A percentile compares a stretch with the other conserved stretches of the same genome.
These are phyloP conservation scores for Madurella mycetomatis DNA, from an alignment of 2,329 filamentous ascomycete genomes.

Conservation along the genomic window DNA sequence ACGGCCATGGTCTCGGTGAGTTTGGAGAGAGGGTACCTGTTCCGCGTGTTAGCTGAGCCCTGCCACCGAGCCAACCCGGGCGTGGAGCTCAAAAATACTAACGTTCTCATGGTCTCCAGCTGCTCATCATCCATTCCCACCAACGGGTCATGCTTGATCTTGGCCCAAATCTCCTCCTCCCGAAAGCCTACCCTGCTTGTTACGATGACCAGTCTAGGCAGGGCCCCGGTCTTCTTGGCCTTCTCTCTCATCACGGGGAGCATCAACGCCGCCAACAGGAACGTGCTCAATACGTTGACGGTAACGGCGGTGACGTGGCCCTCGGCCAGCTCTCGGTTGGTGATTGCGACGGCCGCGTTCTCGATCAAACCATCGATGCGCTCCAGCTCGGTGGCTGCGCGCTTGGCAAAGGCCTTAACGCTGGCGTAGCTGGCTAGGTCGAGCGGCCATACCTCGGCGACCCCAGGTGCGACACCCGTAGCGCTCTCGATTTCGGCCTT, in stretches of 20 bases:
- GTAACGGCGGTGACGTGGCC: conserved; percentile 18
- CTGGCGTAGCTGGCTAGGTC: conserved; percentile 40
- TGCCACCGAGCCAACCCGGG: neutral
- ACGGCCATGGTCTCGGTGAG: conserved; percentile 18
- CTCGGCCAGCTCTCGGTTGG: conserved; percentile 6
- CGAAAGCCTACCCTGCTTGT: conserved; percentile 17
- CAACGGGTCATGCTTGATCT: conserved; percentile 14
- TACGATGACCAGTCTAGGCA: conserved; percentile 23
- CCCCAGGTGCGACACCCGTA: conserved; percentile 15
- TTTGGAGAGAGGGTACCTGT: conserved; percentile 16
- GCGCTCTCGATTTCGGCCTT: conserved; percentile 31
- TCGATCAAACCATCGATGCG: conserved; percentile 14
- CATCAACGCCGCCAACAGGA: conserved; percentile 28
- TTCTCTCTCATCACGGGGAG: conserved; percentile 29
- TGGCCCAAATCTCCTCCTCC: conserved; percentile 15
- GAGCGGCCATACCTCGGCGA: conserved; percentile 35
- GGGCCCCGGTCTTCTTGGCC: conserved; percentile 8
- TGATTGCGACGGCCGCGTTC: conserved; percentile 9
- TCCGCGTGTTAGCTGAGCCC: neutral
- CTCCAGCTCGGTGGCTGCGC: conserved; percentile 21
- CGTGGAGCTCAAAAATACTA: neutral
- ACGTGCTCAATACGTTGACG: conserved; percentile 32
- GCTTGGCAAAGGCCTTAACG: conserved; percentile 35
- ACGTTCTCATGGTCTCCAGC: neutral
- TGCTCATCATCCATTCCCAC: conserved; percentile 4